Evolutionary conservation across 2,329 filamentous ascomycete genomes (phyloP), one percentile per base, ranked within the genome.

Genomic region (Dothidotthia symphoricarpi): DNA sequence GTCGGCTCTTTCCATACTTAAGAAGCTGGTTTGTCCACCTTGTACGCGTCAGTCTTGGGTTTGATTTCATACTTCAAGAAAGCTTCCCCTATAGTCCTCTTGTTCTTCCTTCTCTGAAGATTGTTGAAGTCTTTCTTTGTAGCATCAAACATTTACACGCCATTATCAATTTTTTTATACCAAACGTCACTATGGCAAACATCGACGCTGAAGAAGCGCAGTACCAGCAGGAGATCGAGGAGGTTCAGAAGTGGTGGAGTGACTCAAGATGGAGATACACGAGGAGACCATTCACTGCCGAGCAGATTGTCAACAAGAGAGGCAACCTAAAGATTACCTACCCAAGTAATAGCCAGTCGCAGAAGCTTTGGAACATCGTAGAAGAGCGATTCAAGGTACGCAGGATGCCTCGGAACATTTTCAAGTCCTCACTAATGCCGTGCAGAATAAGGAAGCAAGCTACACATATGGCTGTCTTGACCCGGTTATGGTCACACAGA

Each of bases 401-500:
- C 3, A 31, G 1, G 8, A 6, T 28, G 4, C 13, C 2, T 3
- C 25, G 5, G 31, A 6, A 0, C 24, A 24, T 2, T 2, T 30
- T 28, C 10, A 35, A n/a, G 13, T 11, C 15, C 14, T 14, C 15
- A 32, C 46, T 62, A 30, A 65, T 30, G 24, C 16, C 24, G n/a
- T 4, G 6, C 54, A 95, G 87, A 86, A 78, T 63, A 81, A 82
- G 59, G 86, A 93, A 62, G 87, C 87, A 31, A 94, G 88, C 71
- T 95, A 85, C 74, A 98, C 93, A 41, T 98, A 96, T 66, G 93
- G 93, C 61, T 97, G 93, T 72, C 77, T 98, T 51, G 93, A 98
- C 66, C 93, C 93, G 9, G 95, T 95, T 39, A 96, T 96, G 87
- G 80, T 98, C 66, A 97, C 93, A 17, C 93, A 98, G 70, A 98